Conservation (phyloP, 306 rosid species). For the Canavalia gladiata region DNA sequence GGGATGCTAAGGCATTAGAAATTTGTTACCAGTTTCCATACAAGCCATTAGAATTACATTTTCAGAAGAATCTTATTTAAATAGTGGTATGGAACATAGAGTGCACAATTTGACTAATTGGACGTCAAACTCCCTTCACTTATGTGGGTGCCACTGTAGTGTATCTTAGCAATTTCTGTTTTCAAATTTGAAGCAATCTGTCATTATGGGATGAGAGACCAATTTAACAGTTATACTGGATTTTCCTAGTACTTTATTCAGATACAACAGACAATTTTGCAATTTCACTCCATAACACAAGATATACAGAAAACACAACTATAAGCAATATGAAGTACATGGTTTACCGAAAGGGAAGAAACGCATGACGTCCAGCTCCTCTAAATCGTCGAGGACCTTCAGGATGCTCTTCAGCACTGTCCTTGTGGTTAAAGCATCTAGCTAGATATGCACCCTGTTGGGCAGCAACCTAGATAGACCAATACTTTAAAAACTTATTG, state of each 20-base stretch:
- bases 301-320: slow-evolving; percentile 21
- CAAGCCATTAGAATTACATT: slow-evolving; percentile 15
- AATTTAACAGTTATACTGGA: slow-evolving; percentile 21
- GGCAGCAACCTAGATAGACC: slow-evolving; percentile 87
- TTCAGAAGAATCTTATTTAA: slow-evolving; percentile 35
- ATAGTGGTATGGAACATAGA: background rate
- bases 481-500: slow-evolving; percentile 17
- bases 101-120: slow-evolving; percentile 12
- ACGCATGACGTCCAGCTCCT: slow-evolving; percentile 75
- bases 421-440: slow-evolving; percentile 69
- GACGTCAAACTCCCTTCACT: slow-evolving; percentile 19
- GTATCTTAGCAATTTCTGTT: slow-evolving; percentile 23
- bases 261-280: slow-evolving; percentile 14
- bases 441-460: slow-evolving; percentile 94
- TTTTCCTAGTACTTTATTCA: slow-evolving; percentile 5
- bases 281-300: slow-evolving; percentile 27
- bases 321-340: slow-evolving; percentile 22
- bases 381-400: slow-evolving; percentile 90
- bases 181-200: slow-evolving; percentile 30
- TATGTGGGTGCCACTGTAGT: background rate
- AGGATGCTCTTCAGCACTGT: slow-evolving; percentile 58
- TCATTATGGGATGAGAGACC: slow-evolving; percentile 10
- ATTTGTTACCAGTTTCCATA: background rate
- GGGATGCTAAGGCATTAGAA: slow-evolving; percentile 2
- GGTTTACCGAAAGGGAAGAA: slow-evolving; percentile 81